These are phyloP conservation scores for Aureobasidium uvarum DNA, from an alignment of 2,329 filamentous ascomycete genomes.

Conservation along the genomic window DNA sequence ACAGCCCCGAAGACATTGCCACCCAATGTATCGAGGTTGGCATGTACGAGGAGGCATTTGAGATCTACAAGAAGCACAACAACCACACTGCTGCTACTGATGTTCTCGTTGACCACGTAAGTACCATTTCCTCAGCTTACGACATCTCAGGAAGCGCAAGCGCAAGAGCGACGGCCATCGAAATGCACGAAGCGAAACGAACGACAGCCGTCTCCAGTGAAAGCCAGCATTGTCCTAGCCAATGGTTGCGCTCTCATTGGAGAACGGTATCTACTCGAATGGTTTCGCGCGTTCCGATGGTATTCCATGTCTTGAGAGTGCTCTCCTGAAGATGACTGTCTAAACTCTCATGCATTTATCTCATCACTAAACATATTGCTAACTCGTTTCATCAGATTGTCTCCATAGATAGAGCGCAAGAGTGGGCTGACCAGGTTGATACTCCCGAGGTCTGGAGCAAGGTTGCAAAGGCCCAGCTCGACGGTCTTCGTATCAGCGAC, in stretches of 20 bases:
- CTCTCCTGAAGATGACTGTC: not conserved
- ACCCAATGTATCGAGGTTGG: constrained; percentile 91
- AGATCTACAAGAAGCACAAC: constrained; percentile 97
- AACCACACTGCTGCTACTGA: constrained; percentile 84
- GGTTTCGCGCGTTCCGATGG: not conserved
- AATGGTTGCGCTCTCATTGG: not conserved
- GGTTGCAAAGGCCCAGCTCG: constrained; percentile 95
- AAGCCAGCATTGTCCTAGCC: not conserved
- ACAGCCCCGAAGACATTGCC: constrained; percentile 89
- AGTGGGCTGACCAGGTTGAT: constrained; percentile 93
- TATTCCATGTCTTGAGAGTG: not conserved
- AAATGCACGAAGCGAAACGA: not conserved
- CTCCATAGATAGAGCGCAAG: constrained; percentile 94
- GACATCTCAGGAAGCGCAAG: not conserved
- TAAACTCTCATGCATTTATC: no score
- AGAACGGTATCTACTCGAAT: not conserved
- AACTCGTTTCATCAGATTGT: constrained; percentile 50
- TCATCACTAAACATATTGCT: not conserved
- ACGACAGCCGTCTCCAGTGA: not conserved
- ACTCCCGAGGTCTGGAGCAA: constrained; percentile 96
- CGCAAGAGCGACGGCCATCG: not conserved
- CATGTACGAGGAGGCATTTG: constrained; percentile 93
- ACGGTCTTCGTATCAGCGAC: constrained; percentile 88
- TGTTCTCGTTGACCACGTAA: constrained; percentile 87
- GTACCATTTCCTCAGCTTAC: not conserved